Evolutionary conservation across 116 monocot species (phyloP), one percentile per base, ranked within the genome.

Genomic region (Iris pallida): DNA sequence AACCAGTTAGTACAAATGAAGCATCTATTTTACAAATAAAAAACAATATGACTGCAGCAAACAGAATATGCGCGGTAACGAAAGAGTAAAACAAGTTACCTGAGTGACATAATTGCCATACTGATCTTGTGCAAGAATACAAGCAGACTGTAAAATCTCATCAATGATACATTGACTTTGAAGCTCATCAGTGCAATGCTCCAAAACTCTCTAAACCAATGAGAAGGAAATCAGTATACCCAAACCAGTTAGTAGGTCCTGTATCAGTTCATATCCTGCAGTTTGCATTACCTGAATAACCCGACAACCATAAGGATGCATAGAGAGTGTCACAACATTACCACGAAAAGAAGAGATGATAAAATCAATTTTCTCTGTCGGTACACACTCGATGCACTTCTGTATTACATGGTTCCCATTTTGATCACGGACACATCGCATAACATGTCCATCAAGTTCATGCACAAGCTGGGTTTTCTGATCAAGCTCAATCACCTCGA

Each of bases 331-430:
- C 55, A 85, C 89, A 73, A 96, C 89, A 57, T 91, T 91, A 51
- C 82, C 86, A 65, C 69, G 80, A 64, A 96, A 96, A 66, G 95
- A 75, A 80, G 88, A 91, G 40, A 96, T 73, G 13, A 96, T 85
- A 64, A 96, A 96, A 18, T 70, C 82, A 79, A 91, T 91, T 76
- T 74, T 85, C 53, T 85, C 86, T 11, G 86, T 83, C 45, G 96
- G 87, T 55, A 96, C 81, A 80, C 96, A 85, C 62, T 96, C 92
- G 53, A 96, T 96, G 78, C 96, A 96, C 76, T 96, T 96, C 69
- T 96, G 96, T 72, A 96, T 89, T n/a, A 96, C 96, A 77, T 96
- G 96, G 67, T 96, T 96, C 30, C 96, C 96, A 79, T 96, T 96
- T 65, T 96, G 92, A 70, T 96, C 92, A 57, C 85, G 80, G 20